Evolutionary conservation across 768 basidiomycete genomes (phyloP), one percentile per base, ranked within the genome.

Genomic region (Pleurotus cornucopiae): DNA sequence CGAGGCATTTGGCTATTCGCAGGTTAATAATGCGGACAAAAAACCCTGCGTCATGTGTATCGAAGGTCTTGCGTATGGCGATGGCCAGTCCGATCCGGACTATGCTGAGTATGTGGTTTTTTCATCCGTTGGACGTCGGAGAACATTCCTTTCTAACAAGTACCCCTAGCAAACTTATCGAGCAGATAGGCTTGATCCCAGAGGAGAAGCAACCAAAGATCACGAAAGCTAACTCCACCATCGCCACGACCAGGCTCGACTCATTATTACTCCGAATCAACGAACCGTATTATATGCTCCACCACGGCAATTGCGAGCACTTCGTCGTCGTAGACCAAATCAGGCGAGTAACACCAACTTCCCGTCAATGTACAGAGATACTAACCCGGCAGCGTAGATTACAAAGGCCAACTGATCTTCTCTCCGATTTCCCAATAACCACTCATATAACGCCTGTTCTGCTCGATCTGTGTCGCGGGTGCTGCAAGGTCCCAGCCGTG

Each of bases 271-370:
- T 92, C 18, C 79, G 85, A 30, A 67, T 90, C 38, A 80, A 89
- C 61, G 77, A 87, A 62, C 92, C 92, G 0, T 93, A 94, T 61
- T 91, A 88, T 84, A 71, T 93, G 54, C 72, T 92, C 14, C 91
- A 94, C 63, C 78, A 80, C 54, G 91, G 91, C 34, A 86, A 82
- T 62, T 94, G 91, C 64, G 89, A 92, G 61, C 91, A 94, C 63
- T 89, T 85, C 65, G 61, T 91, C 18, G 79, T 87, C 18, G 59
- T 93, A 39, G 84, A 90, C 57, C 79, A 88, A 59, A 85, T 94
- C 58, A 78, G 92, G 91, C 82, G 62, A 41, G 68, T 54, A 30
- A 23, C 26, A 23, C 30, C 7, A 9, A 34, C 7, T 11, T 9
- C 7, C 30, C 9, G 9, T 11, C 30, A 9, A 34, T 3, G 11